These are phyloP conservation scores for Artemisia tridentata DNA, from an alignment of 129 eudicot species.

Conservation along the genomic window DNA sequence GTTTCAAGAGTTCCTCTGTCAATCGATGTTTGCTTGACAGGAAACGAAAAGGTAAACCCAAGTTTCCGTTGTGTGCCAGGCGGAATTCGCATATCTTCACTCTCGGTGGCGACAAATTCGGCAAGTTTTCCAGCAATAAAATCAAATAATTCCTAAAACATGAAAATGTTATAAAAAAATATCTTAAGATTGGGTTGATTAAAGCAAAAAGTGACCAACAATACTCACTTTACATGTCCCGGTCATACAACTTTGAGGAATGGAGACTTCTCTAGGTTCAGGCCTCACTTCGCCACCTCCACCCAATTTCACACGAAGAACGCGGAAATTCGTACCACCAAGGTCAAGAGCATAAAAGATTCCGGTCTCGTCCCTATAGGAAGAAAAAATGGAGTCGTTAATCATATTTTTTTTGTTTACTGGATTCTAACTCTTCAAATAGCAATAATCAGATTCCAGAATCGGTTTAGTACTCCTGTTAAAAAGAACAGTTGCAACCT, in stretches of 20 bases:
- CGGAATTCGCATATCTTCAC: constrained; percentile 63
- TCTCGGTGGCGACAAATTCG: constrained; percentile 77
- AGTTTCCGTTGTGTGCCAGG: constrained; percentile 83
- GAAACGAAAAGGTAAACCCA: constrained; percentile 96
- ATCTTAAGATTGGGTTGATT: not conserved
- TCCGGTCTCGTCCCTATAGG: constrained; percentile 71
- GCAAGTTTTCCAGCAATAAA: constrained; percentile 85
- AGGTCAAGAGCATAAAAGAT: constrained; percentile 94
- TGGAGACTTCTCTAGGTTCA: constrained; percentile 68
- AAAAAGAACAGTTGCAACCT: no score
- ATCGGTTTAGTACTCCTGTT: no score
- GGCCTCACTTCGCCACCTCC: constrained; percentile 57
- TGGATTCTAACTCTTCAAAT: not conserved
- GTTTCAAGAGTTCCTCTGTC: constrained; percentile 78
- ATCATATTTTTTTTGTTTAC: no score
- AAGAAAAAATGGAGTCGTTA: constrained; percentile 14
- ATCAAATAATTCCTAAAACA: constrained; percentile 66
- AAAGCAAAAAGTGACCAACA: not conserved
- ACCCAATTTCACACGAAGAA: constrained; percentile 75
- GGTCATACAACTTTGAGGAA: constrained; percentile 84
- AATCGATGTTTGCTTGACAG: constrained; percentile 79
- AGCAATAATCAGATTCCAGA: no score
- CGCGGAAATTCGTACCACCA: constrained; percentile 98
- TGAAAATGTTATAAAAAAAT: constrained; percentile 3
- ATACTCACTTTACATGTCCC: constrained; percentile 77